A percentile compares a stretch with the other conserved stretches of the same genome.
phyloP scores from a whole-genome alignment of 2,329 filamentous ascomycete genomes.

The Ceratocystis alfenasii region DNA sequence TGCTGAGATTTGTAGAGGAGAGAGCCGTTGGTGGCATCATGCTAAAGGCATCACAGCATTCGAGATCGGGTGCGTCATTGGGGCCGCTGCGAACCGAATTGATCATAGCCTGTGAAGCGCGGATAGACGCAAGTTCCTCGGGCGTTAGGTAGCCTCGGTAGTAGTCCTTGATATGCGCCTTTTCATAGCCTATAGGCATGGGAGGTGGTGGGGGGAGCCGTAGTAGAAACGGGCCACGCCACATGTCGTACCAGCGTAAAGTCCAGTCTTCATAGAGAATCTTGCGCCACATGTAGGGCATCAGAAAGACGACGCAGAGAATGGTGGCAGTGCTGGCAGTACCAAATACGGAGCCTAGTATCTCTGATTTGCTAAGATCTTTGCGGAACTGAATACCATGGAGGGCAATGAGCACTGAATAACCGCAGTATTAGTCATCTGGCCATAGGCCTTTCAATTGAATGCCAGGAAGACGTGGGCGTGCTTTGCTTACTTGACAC shows the following conservation, averaged over 20 bases:
- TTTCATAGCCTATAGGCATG: constrained; percentile 31
- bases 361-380: constrained; percentile 24
- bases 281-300: constrained; percentile 41
- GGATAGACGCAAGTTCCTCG: constrained; percentile 34
- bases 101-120: constrained; percentile 30
- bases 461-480: no score
- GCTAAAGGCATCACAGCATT: constrained; percentile 25
- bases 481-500: constrained; percentile 28
- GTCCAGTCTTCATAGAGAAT: constrained; percentile 42
- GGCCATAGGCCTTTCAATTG: no score
- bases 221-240: constrained; percentile 38
- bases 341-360: constrained; percentile 32
- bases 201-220: constrained; percentile 30
- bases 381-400: constrained; percentile 28
- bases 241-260: constrained; percentile 37
- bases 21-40: constrained; percentile 27
- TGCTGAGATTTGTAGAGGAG: constrained; percentile 16
- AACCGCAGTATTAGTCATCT: constrained; percentile 20
- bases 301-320: constrained; percentile 37
- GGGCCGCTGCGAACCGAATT: constrained; percentile 28
- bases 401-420: constrained; percentile 42
- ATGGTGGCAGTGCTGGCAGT: constrained; percentile 34
- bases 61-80: constrained; percentile 20
- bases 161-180: constrained; percentile 37
- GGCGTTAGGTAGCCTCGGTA: constrained; percentile 38